A percentile compares a stretch with the other conserved stretches of the same genome.
phyloP scores from a whole-genome alignment of 2,329 filamentous ascomycete species.

The Verticillium nonalfalfae region DNA sequence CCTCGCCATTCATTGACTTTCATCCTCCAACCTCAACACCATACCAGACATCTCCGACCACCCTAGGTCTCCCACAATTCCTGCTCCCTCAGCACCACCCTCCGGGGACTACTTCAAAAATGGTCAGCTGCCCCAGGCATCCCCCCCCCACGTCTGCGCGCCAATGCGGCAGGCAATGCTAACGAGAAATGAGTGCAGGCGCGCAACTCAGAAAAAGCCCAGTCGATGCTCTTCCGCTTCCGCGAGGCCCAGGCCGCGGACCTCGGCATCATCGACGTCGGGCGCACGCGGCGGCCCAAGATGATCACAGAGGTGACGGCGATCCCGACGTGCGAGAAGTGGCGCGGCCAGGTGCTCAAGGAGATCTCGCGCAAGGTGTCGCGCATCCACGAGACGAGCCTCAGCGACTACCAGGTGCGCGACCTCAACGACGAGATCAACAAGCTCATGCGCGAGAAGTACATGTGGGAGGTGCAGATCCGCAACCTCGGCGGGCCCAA shows the following conservation, averaged over 20 bases:
- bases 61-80: neutral
- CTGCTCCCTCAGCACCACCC: neutral
- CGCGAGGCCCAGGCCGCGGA: slow-evolving; percentile 94
- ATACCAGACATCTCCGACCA: neutral
- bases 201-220: slow-evolving; percentile 96
- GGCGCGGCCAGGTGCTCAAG: slow-evolving; percentile 95
- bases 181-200: slow-evolving; percentile 48
- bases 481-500: slow-evolving; percentile 93
- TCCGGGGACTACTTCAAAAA: neutral
- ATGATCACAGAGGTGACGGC: slow-evolving; percentile 79
- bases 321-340: slow-evolving; percentile 89
- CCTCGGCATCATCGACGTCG: slow-evolving; percentile 90
- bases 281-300: slow-evolving; percentile 83
- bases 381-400: slow-evolving; percentile 82
- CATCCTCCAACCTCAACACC: neutral
- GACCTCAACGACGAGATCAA: slow-evolving; percentile 99
- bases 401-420: slow-evolving; percentile 96
- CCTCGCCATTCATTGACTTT: neutral
- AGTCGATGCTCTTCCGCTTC: slow-evolving; percentile 99
- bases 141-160: neutral
- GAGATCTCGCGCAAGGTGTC: slow-evolving; percentile 96
- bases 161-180: neutral
- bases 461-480: slow-evolving; percentile 98
- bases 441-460: slow-evolving; percentile 97
- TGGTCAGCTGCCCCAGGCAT: neutral